A percentile compares a stretch with the other conserved stretches of the same genome.
Evolutionary conservation across 495 filamentous ascomycete species (phyloP).

Genomic region (Podospora didyma): DNA sequence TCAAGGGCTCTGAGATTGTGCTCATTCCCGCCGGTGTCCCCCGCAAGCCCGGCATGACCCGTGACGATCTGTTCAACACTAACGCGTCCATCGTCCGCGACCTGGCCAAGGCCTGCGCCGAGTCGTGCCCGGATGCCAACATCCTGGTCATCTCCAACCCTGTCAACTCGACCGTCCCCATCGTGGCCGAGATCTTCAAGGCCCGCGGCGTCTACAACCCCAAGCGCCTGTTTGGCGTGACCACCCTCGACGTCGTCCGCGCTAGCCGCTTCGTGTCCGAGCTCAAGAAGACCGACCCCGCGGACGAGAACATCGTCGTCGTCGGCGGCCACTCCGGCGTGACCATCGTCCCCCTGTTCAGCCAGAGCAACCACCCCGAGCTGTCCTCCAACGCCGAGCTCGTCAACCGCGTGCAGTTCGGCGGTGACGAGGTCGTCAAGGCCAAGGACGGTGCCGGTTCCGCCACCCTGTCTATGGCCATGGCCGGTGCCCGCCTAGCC

Average conservation of each 20-base stretch:
- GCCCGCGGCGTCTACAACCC: conserved; percentile 91
- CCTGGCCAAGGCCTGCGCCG: conserved; percentile 91
- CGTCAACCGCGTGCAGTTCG: conserved; percentile 95
- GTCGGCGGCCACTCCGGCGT: conserved; percentile 96
- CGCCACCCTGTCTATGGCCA: conserved; percentile 97
- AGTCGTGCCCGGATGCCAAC: conserved; percentile 86
- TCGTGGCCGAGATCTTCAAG: conserved; percentile 96
- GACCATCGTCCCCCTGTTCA: conserved; percentile 96
- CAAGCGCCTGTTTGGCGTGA: conserved; percentile 97
- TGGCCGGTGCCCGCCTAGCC: conserved; percentile 96
- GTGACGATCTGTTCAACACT: conserved; percentile 99
- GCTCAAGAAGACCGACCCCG: conserved; percentile 84
- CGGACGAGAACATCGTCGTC: conserved; percentile 88
- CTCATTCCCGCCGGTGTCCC: conserved; percentile 98
- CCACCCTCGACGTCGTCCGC: conserved; percentile 97
- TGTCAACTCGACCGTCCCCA: conserved; percentile 98
- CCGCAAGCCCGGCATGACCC: conserved; percentile 99
- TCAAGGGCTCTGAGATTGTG: conserved; percentile 87
- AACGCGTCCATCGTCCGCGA: conserved; percentile 99
- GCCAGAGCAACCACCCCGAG: conserved; percentile 82
- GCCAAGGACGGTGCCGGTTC: conserved; percentile 98
- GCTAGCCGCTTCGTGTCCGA: conserved; percentile 95
- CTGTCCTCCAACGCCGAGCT: conserved; percentile 73
- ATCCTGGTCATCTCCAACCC: conserved; percentile 98
- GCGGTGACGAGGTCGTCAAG: conserved; percentile 98